phyloP scores from a whole-genome alignment of 192 early-diverging fungal species.

The Pilobolus umbonatus region DNA sequence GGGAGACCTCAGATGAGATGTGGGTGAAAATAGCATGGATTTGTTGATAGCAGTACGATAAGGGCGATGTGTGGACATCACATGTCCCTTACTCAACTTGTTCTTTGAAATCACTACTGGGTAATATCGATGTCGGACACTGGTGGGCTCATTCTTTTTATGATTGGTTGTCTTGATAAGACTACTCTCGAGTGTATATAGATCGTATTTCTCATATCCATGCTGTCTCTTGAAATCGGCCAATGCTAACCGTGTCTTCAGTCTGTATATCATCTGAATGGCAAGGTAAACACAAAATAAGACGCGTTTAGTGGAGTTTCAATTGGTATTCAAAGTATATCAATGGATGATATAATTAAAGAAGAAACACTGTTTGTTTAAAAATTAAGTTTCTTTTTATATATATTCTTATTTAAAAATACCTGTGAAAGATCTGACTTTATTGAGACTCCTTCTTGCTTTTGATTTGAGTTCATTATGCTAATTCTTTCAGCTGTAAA shows the following conservation, averaged over 20 bases:
- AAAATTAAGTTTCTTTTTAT: neutral
- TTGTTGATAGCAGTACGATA: neutral
- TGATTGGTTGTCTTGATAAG: neutral
- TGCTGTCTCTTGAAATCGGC: slow-evolving; percentile 28
- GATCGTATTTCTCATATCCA: slow-evolving; percentile 26
- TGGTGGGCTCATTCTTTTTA: neutral
- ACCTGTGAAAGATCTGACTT: slow-evolving; percentile 2
- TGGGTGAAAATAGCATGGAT: neutral
- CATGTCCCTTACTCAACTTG: no score
- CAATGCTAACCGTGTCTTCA: slow-evolving; percentile 25
- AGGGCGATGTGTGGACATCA: neutral
- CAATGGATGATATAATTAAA: no score
- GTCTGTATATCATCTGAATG: slow-evolving; percentile 21
- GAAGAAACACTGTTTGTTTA: slow-evolving; percentile 2
- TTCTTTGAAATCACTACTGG: slow-evolving; percentile 6
- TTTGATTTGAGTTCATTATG: neutral
- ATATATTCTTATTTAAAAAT: neutral
- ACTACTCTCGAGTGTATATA: slow-evolving; percentile 14
- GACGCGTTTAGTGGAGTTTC: neutral
- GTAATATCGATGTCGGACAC: slow-evolving; percentile 17
- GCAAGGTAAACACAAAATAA: neutral
- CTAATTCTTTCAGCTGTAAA: neutral
- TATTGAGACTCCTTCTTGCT: neutral
- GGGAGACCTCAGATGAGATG: neutral
- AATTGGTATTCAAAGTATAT: no score